Evolutionary conservation across 1,139 yeast genomes (phyloP), one percentile per base, ranked within the genome.

Genomic region (Saccharomyces hybrid): DNA sequence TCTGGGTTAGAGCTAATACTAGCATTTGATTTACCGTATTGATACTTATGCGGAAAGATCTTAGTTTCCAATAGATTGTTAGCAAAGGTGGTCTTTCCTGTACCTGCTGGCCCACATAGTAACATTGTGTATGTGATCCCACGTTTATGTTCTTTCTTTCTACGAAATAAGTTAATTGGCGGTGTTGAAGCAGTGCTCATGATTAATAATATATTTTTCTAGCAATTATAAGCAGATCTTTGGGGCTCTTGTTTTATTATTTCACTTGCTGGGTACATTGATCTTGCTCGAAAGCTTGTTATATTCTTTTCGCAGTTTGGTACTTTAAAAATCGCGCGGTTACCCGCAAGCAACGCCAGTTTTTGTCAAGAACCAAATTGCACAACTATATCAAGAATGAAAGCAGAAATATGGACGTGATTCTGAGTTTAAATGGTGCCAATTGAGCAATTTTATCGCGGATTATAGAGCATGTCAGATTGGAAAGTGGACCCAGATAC

Each of bases 401-500:
- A 16, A 38, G 44, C 20, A n/a, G 44, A 20, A 38, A 38, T 38
- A 20, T 11, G 6, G 6, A 5, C 6, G 25, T 16, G 25, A 20
- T 16, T 16, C 25, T 11, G 25, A 38, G n/a, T 11, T 16, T 11
- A 20, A 16, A 38, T 38, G n/a, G 25, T 9, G 25, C 13, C 25
- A 20, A 9, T 38, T 38, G n/a, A 5, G 25, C n/a, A 20, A 13
- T 13, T 38, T 27, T 3, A 44, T 49, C 26, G 9, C 11, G 23
- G 50, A 27, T 7, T 46, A 46, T 26, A 46, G 11, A 34, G 42
- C 16, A 68, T 68, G 68, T 72, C 76, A 16, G 84, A 81, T 56
- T 82, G 87, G 96, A 84, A 91, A 41, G 90, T 89, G 59, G 95
- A 89, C 70, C 96, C 97, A 28, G 96, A 88, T 65, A 85, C 88